Evolutionary conservation across 768 basidiomycete species (phyloP), one percentile per base, ranked within the genome.

Genomic region (Mycena galericulata): DNA sequence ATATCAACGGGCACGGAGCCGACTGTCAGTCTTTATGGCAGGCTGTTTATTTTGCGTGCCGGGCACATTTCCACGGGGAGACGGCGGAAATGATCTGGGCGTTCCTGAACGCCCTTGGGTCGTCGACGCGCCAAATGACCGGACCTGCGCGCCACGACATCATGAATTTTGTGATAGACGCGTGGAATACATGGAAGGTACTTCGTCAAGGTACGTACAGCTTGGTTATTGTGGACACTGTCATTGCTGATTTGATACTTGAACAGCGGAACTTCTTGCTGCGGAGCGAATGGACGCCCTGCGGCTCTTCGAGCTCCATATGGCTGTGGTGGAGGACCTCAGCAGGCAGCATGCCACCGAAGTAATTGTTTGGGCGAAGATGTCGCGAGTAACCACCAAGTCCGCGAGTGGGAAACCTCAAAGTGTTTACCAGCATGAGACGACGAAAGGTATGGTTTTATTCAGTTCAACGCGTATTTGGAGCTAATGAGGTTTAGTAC

Each of bases 41-140:
- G 30, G 64, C 64, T 0, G 64, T 65, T 14, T 66, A 66, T 50
- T 49, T 51, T 45, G 65, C 65, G 5, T 66, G 65, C 41, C 24
- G 65, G 20, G 55, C 24, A 1, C 65, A 67, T 57, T 67, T 67
- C 32, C 50, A 67, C 43, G 57, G 65, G 22, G 58, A 67, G 57
- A 60, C 65, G 11, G 65, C 56, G 1, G 65, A 66, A 47, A n/a
- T 53, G 18, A 18, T 66, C 0, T 66, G 65, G 65, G 65, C 47
- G 2, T 66, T 65, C n/a, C 20, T 66, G 17, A 66, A 66, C 30
- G n/a, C 65, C 17, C 56, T 65, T 12, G 65, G 65, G 1, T 40
- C 65, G 0, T 67, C 65, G n/a, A 67, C 57, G 18, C 65, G 65
- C 1, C 65, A 67, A 67, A 67, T 51, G 47, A 67, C 65, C 6